Percentiles rank a stretch among this genome's conserved stretches.
Conservation (phyloP, 345 rosid genomes). For the Populus davidiana region DNA sequence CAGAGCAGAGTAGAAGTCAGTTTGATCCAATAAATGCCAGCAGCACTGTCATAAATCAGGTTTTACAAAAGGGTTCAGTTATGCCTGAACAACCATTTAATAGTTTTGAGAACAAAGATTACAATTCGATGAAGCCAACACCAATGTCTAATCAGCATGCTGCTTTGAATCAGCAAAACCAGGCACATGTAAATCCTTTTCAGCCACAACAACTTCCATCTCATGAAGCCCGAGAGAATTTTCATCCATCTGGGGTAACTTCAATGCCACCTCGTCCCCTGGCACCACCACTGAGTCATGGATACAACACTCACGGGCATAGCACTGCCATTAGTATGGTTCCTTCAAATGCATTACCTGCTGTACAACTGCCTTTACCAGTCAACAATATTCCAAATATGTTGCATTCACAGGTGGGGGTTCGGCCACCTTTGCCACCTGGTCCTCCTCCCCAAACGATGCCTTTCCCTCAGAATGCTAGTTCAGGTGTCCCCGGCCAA, state of each 20-base stretch:
- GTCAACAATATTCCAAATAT: conserved; percentile 38
- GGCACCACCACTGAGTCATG: conserved; percentile 40
- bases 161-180: conserved; percentile 52
- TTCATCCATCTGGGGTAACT: conserved; percentile 38
- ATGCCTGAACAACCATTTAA: conserved; percentile 49
- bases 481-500: conserved; percentile 44
- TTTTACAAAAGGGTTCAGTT: conserved; percentile 42
- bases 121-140: conserved; percentile 28
- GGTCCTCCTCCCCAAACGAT: conserved; percentile 53
- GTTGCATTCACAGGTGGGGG: conserved; percentile 37
- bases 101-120: conserved; percentile 42
- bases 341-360: conserved; percentile 31
- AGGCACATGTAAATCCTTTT: conserved; percentile 38
- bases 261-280: conserved; percentile 43
- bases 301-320: conserved; percentile 49
- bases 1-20: conserved; percentile 34
- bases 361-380: conserved; percentile 41
- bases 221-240: conserved; percentile 39
- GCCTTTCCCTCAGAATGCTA: conserved; percentile 43
- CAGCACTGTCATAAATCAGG: conserved; percentile 38
- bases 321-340: conserved; percentile 25
- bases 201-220: conserved; percentile 43
- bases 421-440: conserved; percentile 57
- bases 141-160: conserved; percentile 38
- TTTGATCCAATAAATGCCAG: conserved; percentile 48